Evolutionary conservation across 1,139 yeast species (phyloP), one percentile per base, ranked within the genome.

Genomic region (Kluyveromyces marxianus): DNA sequence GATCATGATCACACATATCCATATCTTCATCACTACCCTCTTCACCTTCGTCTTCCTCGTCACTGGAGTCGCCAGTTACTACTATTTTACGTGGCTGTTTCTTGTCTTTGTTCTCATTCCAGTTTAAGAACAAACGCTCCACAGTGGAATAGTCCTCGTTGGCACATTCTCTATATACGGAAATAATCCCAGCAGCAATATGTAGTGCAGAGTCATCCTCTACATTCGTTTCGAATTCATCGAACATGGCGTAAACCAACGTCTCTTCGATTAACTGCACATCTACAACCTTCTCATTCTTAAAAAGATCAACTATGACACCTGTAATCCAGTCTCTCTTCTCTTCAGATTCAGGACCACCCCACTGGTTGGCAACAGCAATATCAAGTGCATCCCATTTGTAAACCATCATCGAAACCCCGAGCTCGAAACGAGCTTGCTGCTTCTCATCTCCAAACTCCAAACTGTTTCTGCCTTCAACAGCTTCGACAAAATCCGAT

Each of bases 351-450:
- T 86, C 86, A 14, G 95, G 79, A 2, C 98, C 99, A 49, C 98
- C 99, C 98, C 98, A 92, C 35, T 75, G 72, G 62, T 86, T 87
- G n/a, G 80, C 95, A n/a, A 94, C 98, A 0, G 98, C 98, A 1
- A 87, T 83, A 44, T 77, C 75, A 47, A 92, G 71, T 39, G 86
- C 92, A 51, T 88, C 95, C 98, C 98, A 92, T 51, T 77, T 75
- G 65, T 89, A 79, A 14, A 92, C 67, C 35, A 86, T 82, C 95
- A 90, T 84, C 42, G 96, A 83, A 1, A 87, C 92, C 7, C 96
- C 97, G n/a, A 92, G 74, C 66, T 90, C 97, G 58, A 92, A 89
- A 54, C 84, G 80, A 26, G 84, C 89, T 65, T 85, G 95, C 53
- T 80, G 83, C 54, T 75, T 77, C 47, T 75, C 81, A 52, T 84